These are phyloP conservation scores for Mycena venus DNA, from an alignment of 768 basidiomycete genomes.

Conservation along the genomic window DNA sequence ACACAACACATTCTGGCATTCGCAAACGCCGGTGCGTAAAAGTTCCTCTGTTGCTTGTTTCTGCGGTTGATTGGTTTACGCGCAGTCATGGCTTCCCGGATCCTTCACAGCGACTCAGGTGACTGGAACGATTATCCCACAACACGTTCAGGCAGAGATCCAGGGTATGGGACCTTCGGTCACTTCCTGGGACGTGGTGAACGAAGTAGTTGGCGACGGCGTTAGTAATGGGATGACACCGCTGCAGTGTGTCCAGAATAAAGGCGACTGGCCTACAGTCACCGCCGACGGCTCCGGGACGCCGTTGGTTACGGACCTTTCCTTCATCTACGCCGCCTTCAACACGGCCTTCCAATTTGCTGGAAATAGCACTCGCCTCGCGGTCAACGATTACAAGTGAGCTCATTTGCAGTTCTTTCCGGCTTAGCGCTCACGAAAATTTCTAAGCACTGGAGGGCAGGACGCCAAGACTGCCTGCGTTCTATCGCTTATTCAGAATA, in stretches of 20 bases:
- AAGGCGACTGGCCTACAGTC: conserved; percentile 31
- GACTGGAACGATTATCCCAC: conserved; percentile 27
- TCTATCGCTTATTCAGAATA: conserved; percentile 19
- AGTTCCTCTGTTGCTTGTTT: not conserved
- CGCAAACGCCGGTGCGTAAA: conserved; percentile 23
- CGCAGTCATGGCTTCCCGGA: conserved; percentile 27
- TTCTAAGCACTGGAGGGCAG: conserved; percentile 24
- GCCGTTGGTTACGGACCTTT: conserved; percentile 24
- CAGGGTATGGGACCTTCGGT: conserved; percentile 23
- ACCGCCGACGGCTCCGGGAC: conserved; percentile 26
- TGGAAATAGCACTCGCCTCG: conserved; percentile 25
- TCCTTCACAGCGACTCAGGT: conserved; percentile 18
- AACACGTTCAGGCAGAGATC: conserved; percentile 29
- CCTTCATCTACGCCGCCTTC: conserved; percentile 28
- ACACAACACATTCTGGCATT: conserved; percentile 32
- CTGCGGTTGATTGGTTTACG: not conserved
- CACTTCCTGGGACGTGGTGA: conserved; percentile 28
- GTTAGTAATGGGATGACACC: conserved; percentile 26
- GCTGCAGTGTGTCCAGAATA: conserved; percentile 32
- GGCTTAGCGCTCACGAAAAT: not conserved
- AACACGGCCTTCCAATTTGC: conserved; percentile 26
- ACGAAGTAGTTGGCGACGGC: conserved; percentile 26
- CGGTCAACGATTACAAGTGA: conserved; percentile 29
- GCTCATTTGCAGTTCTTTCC: not conserved
- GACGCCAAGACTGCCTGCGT: conserved; percentile 29